These are phyloP conservation scores for Globisporangium mamillatum DNA, from an alignment of 352 stramenopile genomes.

Conservation along the genomic window DNA sequence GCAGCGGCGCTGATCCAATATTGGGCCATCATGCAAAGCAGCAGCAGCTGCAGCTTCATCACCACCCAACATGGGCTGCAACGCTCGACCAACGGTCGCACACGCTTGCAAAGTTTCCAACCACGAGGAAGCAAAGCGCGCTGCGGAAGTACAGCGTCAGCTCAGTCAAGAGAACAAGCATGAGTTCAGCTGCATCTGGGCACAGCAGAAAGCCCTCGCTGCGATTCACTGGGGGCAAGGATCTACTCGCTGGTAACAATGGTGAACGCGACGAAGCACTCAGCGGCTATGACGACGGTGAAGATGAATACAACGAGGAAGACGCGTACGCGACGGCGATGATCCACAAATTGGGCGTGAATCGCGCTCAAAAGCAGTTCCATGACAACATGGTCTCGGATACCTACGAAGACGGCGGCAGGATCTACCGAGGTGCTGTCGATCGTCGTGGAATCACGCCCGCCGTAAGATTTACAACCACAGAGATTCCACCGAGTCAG, in stretches of 20 bases:
- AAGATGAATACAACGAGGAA: conserved; percentile 1
- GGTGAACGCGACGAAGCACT: conserved; percentile 1
- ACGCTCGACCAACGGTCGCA: conserved; percentile 13
- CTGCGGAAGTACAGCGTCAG: conserved; percentile 14
- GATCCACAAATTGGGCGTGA: conserved; percentile 15
- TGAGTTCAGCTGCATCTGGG: conserved; percentile 1
- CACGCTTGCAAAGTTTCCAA: neutral
- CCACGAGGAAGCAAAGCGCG: conserved; percentile 1
- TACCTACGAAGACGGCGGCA: conserved; percentile 44
- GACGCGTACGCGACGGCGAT: conserved; percentile 14
- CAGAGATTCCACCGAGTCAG: conserved; percentile 51
- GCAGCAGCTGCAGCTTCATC: neutral
- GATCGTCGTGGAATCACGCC: conserved; percentile 63
- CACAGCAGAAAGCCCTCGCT: conserved; percentile 7
- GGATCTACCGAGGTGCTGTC: conserved; percentile 40
- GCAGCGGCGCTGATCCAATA: conserved; percentile 2
- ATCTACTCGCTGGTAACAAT: conserved; percentile 4
- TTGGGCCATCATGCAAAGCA: neutral
- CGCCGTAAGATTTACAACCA: conserved; percentile 58
- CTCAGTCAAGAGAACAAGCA: conserved; percentile 8
- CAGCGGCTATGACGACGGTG: neutral
- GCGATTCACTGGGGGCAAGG: conserved; percentile 3
- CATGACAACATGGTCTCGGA: conserved; percentile 20
- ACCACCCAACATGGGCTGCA: conserved; percentile 6
- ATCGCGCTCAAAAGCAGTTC: conserved; percentile 25